Base-by-base conservation (phyloP, 495 filamentous ascomycete genomes). In the Glutinoglossum americanum region DNA sequence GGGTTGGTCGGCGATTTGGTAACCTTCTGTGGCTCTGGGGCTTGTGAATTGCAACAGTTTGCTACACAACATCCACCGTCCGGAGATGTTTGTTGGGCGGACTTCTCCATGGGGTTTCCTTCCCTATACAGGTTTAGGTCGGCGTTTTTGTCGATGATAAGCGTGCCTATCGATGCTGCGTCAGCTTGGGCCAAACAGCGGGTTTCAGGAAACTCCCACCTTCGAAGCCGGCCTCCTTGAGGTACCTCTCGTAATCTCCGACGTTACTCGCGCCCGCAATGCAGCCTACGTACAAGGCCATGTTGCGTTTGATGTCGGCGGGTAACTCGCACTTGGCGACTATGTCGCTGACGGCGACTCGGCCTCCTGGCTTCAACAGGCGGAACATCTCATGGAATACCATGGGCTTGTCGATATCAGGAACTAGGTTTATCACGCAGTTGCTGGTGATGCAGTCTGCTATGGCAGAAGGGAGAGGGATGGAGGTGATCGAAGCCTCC, bases 371-470 rank as follows among this genome's bases (percentile, higher is more conserved):
- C 63, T 76, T 76, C 15, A 84, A 66, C 9, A 87, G 59, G 8
- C 83, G 75, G 63, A 70, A 69, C 62, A 83, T 81, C 69, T 85
- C 80, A 9, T 65, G 27, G 64, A 84, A 84, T 2, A 74, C 78
- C 19, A 69, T 49, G 3, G 61, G 72, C 66, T 82, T 85, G 25
- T 84, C 77, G 0, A 54, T 57, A 19, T 66, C 64, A 0, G 80
- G 78, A 0, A 86, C 77, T 0, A 85, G 76, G 64, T 84, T 86
- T 59, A 84, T 69, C 51, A 82, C 79, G 63, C 79, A 81, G 64
- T 81, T 82, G 61, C 73, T 75, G 59, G 81, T 81, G 57, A 84
- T 73, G 63, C 76, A 79, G 63, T 83, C 72, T 25, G 72, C 76
- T 15, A 56, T 72, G 15, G 47, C 62, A 8, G 62, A 51, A 17